Conservation (phyloP, 2,329 filamentous ascomycete genomes). For the Orbilia ellipsospora region DNA sequence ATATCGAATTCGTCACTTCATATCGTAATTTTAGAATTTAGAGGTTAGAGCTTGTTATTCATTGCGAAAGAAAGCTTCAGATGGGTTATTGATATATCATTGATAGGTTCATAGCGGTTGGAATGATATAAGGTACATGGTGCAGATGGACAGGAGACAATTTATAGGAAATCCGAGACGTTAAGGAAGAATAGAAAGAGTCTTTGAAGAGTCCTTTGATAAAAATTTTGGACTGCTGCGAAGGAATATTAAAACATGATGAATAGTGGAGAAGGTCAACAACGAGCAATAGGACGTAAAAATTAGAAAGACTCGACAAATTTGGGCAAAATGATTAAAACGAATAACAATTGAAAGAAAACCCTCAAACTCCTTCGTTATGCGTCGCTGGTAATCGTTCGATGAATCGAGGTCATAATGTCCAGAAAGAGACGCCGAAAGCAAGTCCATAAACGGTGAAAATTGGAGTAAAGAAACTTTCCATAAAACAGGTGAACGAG, state of each 20-base stretch:
- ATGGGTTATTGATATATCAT: too few species aligned
- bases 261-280: constrained; percentile 5
- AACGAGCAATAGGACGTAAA: not conserved
- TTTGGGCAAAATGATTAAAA: not conserved
- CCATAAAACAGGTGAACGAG: too few species aligned
- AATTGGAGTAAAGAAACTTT: too few species aligned
- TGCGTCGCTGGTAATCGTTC: constrained; percentile 36
- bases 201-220: not conserved
- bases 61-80: too few species aligned
- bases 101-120: too few species aligned
- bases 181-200: too few species aligned
- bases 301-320: not conserved
- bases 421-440: constrained; percentile 34
- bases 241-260: constrained; percentile 9
- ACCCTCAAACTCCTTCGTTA: constrained; percentile 41
- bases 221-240: not conserved
- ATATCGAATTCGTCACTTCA: too few species aligned
- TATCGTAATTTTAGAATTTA: too few species aligned
- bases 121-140: too few species aligned
- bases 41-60: too few species aligned
- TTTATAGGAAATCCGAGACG: too few species aligned
- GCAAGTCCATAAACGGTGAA: not conserved
- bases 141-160: too few species aligned
- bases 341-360: constrained; percentile 4
- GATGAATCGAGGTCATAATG: constrained; percentile 23